A percentile compares a stretch with the other conserved stretches of the same genome.
Conservation (phyloP, 257 asterid genomes). For the Gentiana dahurica region DNA sequence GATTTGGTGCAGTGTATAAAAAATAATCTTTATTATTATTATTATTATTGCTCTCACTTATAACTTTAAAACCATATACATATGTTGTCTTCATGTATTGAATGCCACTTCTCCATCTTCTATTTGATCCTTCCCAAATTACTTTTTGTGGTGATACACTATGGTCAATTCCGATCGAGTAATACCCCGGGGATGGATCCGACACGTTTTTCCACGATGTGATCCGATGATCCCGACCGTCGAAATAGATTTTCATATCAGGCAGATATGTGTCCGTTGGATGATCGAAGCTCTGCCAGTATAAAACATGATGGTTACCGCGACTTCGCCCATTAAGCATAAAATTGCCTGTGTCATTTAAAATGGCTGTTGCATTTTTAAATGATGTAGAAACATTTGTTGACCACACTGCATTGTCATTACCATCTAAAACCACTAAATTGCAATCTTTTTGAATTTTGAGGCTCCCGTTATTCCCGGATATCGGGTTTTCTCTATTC, state of each 20-base stretch:
- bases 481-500: conserved; percentile 44
- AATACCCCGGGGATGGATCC: conserved; percentile 65
- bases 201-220: conserved; percentile 43
- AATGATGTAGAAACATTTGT: conserved; percentile 19
- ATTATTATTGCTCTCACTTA: conserved; percentile 13
- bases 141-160: conserved; percentile 66
- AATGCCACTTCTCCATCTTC: conserved; percentile 77
- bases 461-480: conserved; percentile 34
- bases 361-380: conserved; percentile 27
- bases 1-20: conserved; percentile 21
- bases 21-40: conserved; percentile 10
- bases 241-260: conserved; percentile 32
- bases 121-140: conserved; percentile 50
- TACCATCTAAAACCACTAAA: conserved; percentile 28
- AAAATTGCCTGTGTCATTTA: conserved; percentile 43
- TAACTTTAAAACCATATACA: conserved; percentile 38
- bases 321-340: conserved; percentile 4
- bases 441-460: conserved; percentile 27
- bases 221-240: conserved; percentile 21
- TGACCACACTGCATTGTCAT: conserved; percentile 29
- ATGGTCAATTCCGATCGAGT: conserved; percentile 50
- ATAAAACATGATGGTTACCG: not conserved
- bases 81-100: conserved; percentile 21
- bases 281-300: conserved; percentile 48
- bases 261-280: conserved; percentile 64